These are phyloP conservation scores for Trichoderma sp. DNA, from an alignment of 2,329 filamentous ascomycete species.

Conservation along the genomic window DNA sequence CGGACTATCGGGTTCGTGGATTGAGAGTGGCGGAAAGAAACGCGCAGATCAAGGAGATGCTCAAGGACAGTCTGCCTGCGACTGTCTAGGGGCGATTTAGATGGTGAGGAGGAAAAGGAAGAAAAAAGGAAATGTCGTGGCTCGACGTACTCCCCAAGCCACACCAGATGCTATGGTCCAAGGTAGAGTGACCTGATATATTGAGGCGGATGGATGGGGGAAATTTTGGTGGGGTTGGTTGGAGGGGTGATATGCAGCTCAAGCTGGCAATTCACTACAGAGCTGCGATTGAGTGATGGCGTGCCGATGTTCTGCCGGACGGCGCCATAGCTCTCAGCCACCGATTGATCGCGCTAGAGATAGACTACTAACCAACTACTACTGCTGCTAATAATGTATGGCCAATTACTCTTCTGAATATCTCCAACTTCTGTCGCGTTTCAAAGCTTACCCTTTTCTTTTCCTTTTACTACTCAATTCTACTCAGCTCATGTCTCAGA, in stretches of 20 bases:
- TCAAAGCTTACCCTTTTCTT: not conserved
- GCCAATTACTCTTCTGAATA: not conserved
- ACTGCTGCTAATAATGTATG: not conserved
- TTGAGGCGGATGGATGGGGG: not conserved
- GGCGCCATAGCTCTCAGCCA: constrained; percentile 18
- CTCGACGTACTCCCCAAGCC: not conserved
- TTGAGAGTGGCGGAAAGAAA: not conserved
- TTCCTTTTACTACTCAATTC: not conserved
- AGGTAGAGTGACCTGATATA: not conserved
- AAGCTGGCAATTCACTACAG: not conserved
- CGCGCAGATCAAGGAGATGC: not conserved
- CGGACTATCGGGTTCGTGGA: not conserved
- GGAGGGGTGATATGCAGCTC: constrained; percentile 32
- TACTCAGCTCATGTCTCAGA: not conserved
- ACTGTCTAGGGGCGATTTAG: not conserved
- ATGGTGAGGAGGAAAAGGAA: not conserved
- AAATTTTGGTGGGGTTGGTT: constrained; percentile 35
- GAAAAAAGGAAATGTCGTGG: constrained; percentile 11
- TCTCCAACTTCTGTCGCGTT: not conserved
- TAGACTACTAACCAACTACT: not conserved
- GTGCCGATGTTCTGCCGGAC: constrained; percentile 33
- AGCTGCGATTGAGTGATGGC: not conserved
- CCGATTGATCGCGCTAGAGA: not conserved
- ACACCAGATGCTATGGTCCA: not conserved
- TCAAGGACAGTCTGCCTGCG: constrained; percentile 11